Evolutionary conservation across 306 rosid species (phyloP), one percentile per base, ranked within the genome.

Genomic region (Glycine latifolia): DNA sequence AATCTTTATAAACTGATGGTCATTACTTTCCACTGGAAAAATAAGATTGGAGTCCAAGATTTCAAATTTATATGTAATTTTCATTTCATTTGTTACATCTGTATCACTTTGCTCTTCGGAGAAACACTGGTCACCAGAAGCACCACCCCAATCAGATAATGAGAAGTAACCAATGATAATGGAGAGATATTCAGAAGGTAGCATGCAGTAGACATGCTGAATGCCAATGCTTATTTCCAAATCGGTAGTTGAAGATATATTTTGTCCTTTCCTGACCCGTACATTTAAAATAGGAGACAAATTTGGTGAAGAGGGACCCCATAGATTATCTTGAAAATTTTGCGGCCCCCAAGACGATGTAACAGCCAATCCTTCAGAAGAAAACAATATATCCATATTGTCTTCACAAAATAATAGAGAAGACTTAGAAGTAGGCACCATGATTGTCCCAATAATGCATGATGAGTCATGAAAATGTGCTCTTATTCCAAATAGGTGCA

Each of bases 391-490:
- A 63, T 95, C 97, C 73, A 91, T 81, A 82, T 67, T 71, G 78
- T 89, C 89, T 69, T 87, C 93, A 81, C 78, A 74, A 81, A 89
- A 86, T 71, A 84, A 75, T 13, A 93, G 11, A 39, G 93, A 91
- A 77, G 91, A 86, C 67, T 84, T 88, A 62, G 87, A 90, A 37
- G 85, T 70, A 79, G 97, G 92, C 69, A 95, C 71, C 65, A 55
- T 55, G 17, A 93, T 66, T 50, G 93, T 88, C 77, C 97, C 97
- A 88, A 95, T 53, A 49, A 88, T 82, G 83, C 91, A 90, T n/a
- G 93, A 85, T 17, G 95, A 89, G 86, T 95, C 99, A 87, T 95
- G 99, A 83, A 95, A 95, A 88, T 93, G 91, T 60, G 86, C 81
- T 82, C 85, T 88, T 74, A 93, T 73, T 81, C 89, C 91, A 84